These are phyloP conservation scores for Podaxis sp. DNA, from an alignment of 768 basidiomycete species.

Conservation along the genomic window DNA sequence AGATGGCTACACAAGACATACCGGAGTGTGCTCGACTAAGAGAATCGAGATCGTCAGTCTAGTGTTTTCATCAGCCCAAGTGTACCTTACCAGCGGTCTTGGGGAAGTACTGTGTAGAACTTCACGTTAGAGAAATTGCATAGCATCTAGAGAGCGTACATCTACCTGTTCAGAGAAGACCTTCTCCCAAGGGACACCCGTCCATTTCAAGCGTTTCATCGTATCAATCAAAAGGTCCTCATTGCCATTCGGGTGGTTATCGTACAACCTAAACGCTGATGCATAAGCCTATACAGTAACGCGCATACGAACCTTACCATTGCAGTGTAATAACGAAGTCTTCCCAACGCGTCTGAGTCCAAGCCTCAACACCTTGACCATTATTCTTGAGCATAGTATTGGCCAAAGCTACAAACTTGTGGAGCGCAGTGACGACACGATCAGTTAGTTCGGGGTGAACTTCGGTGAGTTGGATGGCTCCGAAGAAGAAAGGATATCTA, in stretches of 20 bases:
- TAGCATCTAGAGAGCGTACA: not conserved
- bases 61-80: not conserved
- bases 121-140: not conserved
- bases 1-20: slow-evolving; percentile 10
- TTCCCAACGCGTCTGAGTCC: slow-evolving; percentile 56
- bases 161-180: slow-evolving; percentile 45
- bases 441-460: slow-evolving; percentile 39
- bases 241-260: slow-evolving; percentile 47
- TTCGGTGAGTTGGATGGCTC: slow-evolving; percentile 57
- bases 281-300: not conserved
- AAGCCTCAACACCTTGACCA: slow-evolving; percentile 50
- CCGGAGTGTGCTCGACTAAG: slow-evolving; percentile 29
- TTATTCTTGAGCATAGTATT: slow-evolving; percentile 50
- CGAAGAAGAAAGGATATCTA: slow-evolving; percentile 59
- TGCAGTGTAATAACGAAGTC: slow-evolving; percentile 56
- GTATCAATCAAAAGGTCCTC: slow-evolving; percentile 50
- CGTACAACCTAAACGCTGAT: slow-evolving; percentile 43
- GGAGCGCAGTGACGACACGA: slow-evolving; percentile 45
- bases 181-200: slow-evolving; percentile 53
- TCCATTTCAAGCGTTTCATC: slow-evolving; percentile 49
- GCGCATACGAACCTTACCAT: slow-evolving; percentile 34
- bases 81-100: slow-evolving; percentile 29
- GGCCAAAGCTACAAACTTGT: slow-evolving; percentile 52
- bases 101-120: slow-evolving; percentile 42
- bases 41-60: not conserved